A percentile compares a stretch with the other conserved stretches of the same genome.
phyloP scores from a whole-genome alignment of 192 early-diverging fungal species.

The Rhizoclosmatium sp. region DNA sequence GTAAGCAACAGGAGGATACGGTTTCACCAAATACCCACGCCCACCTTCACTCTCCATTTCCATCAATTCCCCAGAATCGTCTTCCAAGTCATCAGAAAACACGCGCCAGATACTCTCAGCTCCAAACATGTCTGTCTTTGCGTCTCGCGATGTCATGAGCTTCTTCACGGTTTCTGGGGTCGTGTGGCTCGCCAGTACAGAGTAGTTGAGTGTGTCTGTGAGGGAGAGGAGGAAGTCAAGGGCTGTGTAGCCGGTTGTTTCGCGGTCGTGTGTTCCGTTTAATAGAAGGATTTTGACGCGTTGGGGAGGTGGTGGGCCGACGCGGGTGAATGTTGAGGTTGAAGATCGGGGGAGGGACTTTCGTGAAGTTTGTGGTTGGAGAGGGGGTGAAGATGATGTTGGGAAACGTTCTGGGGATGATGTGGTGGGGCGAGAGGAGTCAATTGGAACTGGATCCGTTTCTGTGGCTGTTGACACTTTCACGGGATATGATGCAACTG shows the following conservation, averaged over 20 bases:
- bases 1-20: conserved; percentile 51
- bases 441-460: not conserved
- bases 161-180: not conserved
- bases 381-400: not conserved
- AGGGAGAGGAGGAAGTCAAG: conserved; percentile 76
- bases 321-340: conserved; percentile 13
- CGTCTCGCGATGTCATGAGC: conserved; percentile 35
- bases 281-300: conserved; percentile 70
- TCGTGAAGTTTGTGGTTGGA: not conserved
- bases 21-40: conserved; percentile 38
- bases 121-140: conserved; percentile 26
- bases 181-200: conserved; percentile 39
- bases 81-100: not conserved
- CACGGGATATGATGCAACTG: not conserved
- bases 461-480: not conserved
- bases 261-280: conserved; percentile 73
- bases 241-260: conserved; percentile 73
- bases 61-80: not conserved
- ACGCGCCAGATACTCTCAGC: conserved; percentile 29
- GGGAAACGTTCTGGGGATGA: not conserved
- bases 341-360: not conserved
- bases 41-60: conserved; percentile 33
- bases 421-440: not conserved
- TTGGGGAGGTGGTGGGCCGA: not conserved
- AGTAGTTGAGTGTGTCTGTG: conserved; percentile 70